phyloP scores from a whole-genome alignment of 2,329 filamentous ascomycete species.

The Ceratocystis colombiana region DNA sequence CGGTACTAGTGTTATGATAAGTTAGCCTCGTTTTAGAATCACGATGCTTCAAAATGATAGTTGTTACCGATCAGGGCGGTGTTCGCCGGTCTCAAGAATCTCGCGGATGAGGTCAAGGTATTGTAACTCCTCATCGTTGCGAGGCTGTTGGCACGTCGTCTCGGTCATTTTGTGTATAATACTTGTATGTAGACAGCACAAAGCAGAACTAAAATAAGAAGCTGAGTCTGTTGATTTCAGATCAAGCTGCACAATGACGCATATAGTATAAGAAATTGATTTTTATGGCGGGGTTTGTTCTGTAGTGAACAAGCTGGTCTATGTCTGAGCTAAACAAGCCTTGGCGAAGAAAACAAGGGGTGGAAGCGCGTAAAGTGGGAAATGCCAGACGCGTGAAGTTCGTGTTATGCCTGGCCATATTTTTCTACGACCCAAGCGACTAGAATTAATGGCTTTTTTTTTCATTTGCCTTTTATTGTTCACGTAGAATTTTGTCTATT shows the following conservation, averaged over 20 bases:
- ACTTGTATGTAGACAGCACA: not conserved
- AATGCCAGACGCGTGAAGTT: conserved; percentile 19
- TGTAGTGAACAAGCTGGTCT: conserved; percentile 1
- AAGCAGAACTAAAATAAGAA: not conserved
- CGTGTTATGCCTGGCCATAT: not conserved
- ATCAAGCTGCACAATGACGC: conserved; percentile 9
- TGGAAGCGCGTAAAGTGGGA: conserved; percentile 20
- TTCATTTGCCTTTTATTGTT: not conserved
- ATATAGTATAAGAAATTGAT: not conserved
- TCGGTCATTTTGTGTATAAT: conserved; percentile 17
- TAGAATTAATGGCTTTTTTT: not conserved
- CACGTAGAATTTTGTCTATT: not conserved
- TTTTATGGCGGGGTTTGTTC: conserved; percentile 1
- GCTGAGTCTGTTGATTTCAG: not conserved
- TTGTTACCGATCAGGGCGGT: conserved; percentile 68
- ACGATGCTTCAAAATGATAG: not conserved
- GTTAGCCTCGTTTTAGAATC: conserved; percentile 55
- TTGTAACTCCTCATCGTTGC: conserved; percentile 74
- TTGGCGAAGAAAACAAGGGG: conserved; percentile 3
- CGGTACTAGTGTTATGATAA: conserved; percentile 50
- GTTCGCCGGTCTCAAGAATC: conserved; percentile 74
- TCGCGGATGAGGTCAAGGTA: conserved; percentile 82
- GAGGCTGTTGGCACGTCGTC: conserved; percentile 26
- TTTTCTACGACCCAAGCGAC: not conserved
- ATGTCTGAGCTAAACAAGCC: not conserved